A percentile compares a stretch with the other conserved stretches of the same genome.
Evolutionary conservation across 495 filamentous ascomycete genomes (phyloP).

Genomic region (Lasiosphaeriaceae sp.): DNA sequence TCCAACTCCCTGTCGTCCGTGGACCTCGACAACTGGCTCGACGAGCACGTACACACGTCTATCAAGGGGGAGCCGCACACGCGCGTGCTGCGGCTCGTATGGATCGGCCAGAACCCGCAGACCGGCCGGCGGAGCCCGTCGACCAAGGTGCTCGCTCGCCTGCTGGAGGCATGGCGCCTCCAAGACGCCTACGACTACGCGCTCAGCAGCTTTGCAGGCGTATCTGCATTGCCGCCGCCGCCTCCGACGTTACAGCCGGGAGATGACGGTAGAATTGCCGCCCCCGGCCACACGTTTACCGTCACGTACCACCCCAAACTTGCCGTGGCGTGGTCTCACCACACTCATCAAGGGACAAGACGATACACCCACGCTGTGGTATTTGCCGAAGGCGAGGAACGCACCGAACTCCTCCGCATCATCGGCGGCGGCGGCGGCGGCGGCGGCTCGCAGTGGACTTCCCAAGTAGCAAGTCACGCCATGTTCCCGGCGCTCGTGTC

Average conservation of each 20-base stretch:
- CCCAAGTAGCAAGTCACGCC: constrained; percentile 6
- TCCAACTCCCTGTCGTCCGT: constrained; percentile 4
- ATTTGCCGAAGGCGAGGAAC: constrained; percentile 23
- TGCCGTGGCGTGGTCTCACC: constrained; percentile 18
- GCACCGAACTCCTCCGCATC: constrained; percentile 14
- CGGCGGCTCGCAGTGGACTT: constrained; percentile 17
- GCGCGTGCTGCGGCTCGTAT: constrained; percentile 14
- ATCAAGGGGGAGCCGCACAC: constrained; percentile 6
- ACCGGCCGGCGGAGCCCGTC: constrained; percentile 13
- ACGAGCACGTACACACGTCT: constrained; percentile 11
- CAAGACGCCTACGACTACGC: constrained; percentile 18
- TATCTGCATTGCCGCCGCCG: constrained; percentile 5
- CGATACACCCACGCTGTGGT: constrained; percentile 9
- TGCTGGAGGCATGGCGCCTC: constrained; percentile 15
- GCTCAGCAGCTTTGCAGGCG: constrained; percentile 22
- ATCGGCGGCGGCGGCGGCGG: no score
- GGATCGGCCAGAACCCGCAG: constrained; percentile 16
- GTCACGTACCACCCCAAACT: constrained; percentile 29
- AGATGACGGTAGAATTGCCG: no score
- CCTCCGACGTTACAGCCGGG: neutral
- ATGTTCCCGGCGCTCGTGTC: constrained; percentile 29
- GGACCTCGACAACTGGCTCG: constrained; percentile 23
- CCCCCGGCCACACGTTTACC: constrained; percentile 12
- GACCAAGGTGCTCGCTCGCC: constrained; percentile 1
- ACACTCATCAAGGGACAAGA: neutral